Evolutionary conservation across 345 rosid genomes (phyloP), one percentile per base, ranked within the genome.

Genomic region (Gossypium stocksii): DNA sequence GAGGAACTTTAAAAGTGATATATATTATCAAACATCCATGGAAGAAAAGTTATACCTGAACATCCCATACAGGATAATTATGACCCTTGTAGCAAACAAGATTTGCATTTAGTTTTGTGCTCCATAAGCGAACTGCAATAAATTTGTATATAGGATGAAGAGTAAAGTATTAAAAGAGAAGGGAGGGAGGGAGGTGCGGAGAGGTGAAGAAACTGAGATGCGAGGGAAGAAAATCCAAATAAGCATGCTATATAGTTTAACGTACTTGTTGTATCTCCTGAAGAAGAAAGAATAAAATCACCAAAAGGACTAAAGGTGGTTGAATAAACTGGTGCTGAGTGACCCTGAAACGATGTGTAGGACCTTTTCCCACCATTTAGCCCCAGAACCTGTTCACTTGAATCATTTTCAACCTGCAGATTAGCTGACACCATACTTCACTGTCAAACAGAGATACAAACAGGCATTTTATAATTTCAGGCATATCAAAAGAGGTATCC

Each of bases 41-140:
- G 46, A 59, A 43, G 44, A 59, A 78, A 34, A 72, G 61, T 57
- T 53, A 71, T 84, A 93, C 99, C 97, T 95, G 93, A 74, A 85
- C 99, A 81, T 93, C 99, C 97, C 98, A 93, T n/a, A 95, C 98
- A 73, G 98, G 97, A 82, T 91, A 95, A 80, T 95, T 95, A 72
- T 95, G 99, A 80, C 99, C 98, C 86, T 93, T 93, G 89, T 93
- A 95, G 84, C 98, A 91, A 59, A 96, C 99, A 61, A 91, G 97
- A 87, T 91, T 96, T 64, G 98, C 94, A 83, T 96, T 93, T 77
- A 91, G 83, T 82, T 93, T 85, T 76, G 97, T 89, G 85, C 95
- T 96, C 99, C 99, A 96, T 22, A 95, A 86, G 66, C 97, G 87
- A 83, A 93, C 98, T 91, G 17, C 44, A 20, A 76, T 52, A 43